Base-by-base conservation (phyloP, 495 filamentous ascomycete genomes). In the Neurospora sp. region DNA sequence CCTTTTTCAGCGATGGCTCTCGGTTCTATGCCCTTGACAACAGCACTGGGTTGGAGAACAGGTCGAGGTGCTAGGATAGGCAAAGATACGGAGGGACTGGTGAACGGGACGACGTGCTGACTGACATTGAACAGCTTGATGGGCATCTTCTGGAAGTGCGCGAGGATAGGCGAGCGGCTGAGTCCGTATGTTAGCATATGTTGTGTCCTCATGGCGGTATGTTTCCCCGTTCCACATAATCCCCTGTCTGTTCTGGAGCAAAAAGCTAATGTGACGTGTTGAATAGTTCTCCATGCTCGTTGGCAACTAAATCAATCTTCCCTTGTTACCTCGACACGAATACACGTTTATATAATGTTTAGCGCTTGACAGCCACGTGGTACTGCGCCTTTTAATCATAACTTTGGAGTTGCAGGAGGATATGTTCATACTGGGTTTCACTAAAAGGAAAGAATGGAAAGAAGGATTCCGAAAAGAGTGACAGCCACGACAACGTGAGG, bases 161-260 rank as follows among this genome's bases (percentile, higher is more conserved):
- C 96, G 39, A 87, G 96, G 74, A 89, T 99, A 78, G 96, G 96
- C 38, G 96, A 99, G 86, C 85, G 96, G 72, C 82, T 99, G 72
- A 97, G 94, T 78, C 96, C 96, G 59, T 98, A 99, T 81, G 93
- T 99, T 73, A 97, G 94, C 83, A 83, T 98, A 78, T 97, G 94
- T 81, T 98, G 96, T 81, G 84, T 97, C 11, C 78, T 93, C 76
- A 98, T 98, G 94, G 96, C 96, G 74, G 96, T 98, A 81, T 69
- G 84, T 44, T 46, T 39, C 10, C 35, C n/a, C 1, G 1, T 27
- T n/a, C 42, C 11, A 72, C 23, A 48, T 39, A 14, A 14, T 40
- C 31, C 42, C 23, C 14, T 5, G 2, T 41, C 31, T 39, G 8
- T 59, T 62, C 71, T 39, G 12, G 18, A 66, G 2, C n/a, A 18